Conservation (phyloP, 2,329 filamentous ascomycete genomes). For the Alternaria ventricosa region DNA sequence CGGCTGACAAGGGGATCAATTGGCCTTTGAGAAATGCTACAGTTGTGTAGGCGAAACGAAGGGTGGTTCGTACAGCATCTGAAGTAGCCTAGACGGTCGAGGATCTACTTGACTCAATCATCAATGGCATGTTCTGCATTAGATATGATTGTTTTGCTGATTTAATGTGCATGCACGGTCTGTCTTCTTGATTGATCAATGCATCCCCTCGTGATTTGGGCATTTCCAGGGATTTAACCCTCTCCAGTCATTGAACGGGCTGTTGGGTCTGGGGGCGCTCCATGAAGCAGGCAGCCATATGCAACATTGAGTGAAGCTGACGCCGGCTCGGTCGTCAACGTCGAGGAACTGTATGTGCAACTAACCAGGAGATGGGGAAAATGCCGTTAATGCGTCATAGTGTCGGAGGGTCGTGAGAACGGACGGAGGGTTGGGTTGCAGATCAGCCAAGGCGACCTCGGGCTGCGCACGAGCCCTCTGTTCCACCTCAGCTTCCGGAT, state of each 20-base stretch:
- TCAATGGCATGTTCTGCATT: background rate
- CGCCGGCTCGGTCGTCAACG: background rate
- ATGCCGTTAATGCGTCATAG: background rate
- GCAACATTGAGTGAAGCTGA: background rate
- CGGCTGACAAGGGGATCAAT: conserved; percentile 43
- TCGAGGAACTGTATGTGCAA: background rate
- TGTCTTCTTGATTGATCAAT: background rate
- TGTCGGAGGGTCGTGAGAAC: background rate
- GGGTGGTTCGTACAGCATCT: background rate
- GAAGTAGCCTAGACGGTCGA: background rate
- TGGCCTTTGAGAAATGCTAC: conserved; percentile 40
- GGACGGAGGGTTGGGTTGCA: background rate
- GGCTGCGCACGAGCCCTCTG: background rate
- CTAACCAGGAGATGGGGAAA: background rate
- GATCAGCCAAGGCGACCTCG: background rate
- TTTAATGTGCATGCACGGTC: background rate
- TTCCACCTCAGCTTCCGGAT: background rate
- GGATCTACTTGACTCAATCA: background rate
- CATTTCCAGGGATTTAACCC: background rate
- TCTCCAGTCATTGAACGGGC: background rate
- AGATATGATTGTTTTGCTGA: background rate
- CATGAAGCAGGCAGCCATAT: background rate
- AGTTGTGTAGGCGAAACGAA: background rate
- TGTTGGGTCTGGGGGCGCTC: background rate
- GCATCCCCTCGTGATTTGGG: no score